Conservation (phyloP, 345 rosid species). For the Excoecaria cochinchinensis region DNA sequence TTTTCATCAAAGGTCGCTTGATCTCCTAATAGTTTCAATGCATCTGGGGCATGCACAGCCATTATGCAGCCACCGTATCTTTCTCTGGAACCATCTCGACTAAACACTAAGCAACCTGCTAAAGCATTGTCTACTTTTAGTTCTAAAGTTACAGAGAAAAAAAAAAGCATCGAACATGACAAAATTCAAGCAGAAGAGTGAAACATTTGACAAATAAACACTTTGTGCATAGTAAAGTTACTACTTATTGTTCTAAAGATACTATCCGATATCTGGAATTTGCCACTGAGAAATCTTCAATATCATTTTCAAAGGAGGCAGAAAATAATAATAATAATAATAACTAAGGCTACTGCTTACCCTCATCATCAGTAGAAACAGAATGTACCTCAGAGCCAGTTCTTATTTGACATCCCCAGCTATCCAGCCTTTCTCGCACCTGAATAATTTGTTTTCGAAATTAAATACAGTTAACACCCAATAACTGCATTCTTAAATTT, state of each 20-base stretch:
- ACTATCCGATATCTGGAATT: too few relatives aligned
- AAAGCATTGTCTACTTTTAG: constrained; percentile 2
- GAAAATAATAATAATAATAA: background rate
- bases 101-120: constrained; percentile 51
- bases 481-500: background rate
- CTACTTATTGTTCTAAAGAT: too few relatives aligned
- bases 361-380: constrained; percentile 42
- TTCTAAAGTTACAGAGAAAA: background rate
- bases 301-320: background rate
- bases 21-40: constrained; percentile 56
- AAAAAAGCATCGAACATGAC: background rate
- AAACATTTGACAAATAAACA: background rate
- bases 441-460: constrained; percentile 20
- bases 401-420: constrained; percentile 63
- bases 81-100: constrained; percentile 51
- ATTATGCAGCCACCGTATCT: constrained; percentile 52
- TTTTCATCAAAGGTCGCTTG: constrained; percentile 69
- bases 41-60: constrained; percentile 81
- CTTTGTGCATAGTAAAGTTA: too few relatives aligned
- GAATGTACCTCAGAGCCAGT: constrained; percentile 53
- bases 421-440: constrained; percentile 66
- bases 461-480: background rate
- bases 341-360: constrained; percentile 30
- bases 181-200: too few relatives aligned
- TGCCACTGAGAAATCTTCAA: too few relatives aligned